Percentiles rank a stretch among this genome's conserved stretches.
phyloP scores from a whole-genome alignment of 116 monocot genomes.

The Trichopus zeylanicus region DNA sequence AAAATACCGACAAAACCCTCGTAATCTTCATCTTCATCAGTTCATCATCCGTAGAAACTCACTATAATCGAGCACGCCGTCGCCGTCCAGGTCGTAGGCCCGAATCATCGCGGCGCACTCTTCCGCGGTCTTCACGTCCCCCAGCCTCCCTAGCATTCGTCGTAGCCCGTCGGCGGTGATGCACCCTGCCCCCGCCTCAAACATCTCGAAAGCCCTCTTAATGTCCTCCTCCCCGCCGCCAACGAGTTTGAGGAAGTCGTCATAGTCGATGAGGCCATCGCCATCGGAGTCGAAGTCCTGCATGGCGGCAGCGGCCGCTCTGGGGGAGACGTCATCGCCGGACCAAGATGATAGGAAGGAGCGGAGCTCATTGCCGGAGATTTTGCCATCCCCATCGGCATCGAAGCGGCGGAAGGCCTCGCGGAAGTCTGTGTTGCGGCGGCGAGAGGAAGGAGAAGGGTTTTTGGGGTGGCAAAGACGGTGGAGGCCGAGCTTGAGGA shows the following conservation, averaged over 20 bases:
- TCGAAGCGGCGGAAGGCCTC: conserved; percentile 36
- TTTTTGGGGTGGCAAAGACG: neutral
- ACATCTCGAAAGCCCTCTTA: conserved; percentile 41
- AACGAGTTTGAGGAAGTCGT: conserved; percentile 33
- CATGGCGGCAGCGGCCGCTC: conserved; percentile 15
- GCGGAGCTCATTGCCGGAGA: conserved; percentile 36
- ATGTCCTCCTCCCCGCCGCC: conserved; percentile 35
- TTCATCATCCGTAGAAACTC: conserved; percentile 4
- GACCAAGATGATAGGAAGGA: conserved; percentile 24
- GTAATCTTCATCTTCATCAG: neutral
- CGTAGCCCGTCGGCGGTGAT: conserved; percentile 36
- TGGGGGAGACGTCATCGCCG: conserved; percentile 11
- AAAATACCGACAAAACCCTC: too few species aligned
- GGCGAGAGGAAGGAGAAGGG: neutral
- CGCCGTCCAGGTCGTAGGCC: neutral
- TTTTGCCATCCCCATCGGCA: conserved; percentile 37
- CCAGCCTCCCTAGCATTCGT: neutral
- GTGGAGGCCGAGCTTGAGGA: conserved; percentile 5
- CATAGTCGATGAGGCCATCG: conserved; percentile 29
- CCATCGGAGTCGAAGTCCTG: conserved; percentile 21
- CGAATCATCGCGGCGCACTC: conserved; percentile 1
- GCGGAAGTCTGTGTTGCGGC: neutral
- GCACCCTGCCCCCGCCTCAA: conserved; percentile 28
- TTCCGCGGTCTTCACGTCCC: neutral
- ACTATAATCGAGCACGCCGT: neutral